Evolutionary conservation across 2,329 filamentous ascomycete genomes (phyloP).

Genomic region (Sporothrix mexicana): DNA sequence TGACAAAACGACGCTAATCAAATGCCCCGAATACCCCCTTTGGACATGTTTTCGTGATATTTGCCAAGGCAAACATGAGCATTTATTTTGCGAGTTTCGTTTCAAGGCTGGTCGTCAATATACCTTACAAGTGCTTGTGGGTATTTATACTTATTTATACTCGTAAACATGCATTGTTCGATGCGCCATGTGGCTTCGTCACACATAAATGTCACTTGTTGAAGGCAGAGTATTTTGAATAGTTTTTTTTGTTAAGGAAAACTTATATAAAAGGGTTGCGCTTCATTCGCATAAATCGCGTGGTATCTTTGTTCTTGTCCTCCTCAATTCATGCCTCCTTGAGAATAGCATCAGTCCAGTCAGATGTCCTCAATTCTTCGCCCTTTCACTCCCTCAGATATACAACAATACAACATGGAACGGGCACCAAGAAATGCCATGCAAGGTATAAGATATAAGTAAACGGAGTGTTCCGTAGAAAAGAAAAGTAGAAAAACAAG

Average conservation of each 20-base stretch:
- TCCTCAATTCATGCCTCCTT: not conserved
- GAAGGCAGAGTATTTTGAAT: not conserved
- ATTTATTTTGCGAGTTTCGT: not conserved
- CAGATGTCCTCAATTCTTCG: not conserved
- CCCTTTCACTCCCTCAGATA: slow-evolving; percentile 13
- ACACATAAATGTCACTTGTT: not conserved
- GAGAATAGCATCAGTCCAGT: not conserved
- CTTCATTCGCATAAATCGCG: slow-evolving; percentile 27
- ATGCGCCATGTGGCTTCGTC: not conserved
- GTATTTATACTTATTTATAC: too few relatives aligned
- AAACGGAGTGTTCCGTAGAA: slow-evolving; percentile 2
- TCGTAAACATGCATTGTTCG: too few relatives aligned
- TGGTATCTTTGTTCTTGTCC: slow-evolving; percentile 23
- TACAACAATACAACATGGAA: slow-evolving; percentile 21
- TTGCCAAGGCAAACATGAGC: not conserved
- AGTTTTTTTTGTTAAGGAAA: not conserved
- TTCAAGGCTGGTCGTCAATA: too few relatives aligned
- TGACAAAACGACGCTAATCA: not conserved
- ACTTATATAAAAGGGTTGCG: slow-evolving; percentile 10
- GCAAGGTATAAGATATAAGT: slow-evolving; percentile 8
- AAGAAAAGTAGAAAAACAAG: slow-evolving; percentile 13
- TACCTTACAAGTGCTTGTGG: too few relatives aligned
- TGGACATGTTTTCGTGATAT: too few relatives aligned
- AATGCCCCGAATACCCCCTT: too few relatives aligned
- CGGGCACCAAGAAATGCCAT: too few relatives aligned